A percentile compares a stretch with the other conserved stretches of the same genome.
Evolutionary conservation across 371 early-diverging fungal genomes (phyloP).

Genomic region (Dichotomocladium elegans): DNA sequence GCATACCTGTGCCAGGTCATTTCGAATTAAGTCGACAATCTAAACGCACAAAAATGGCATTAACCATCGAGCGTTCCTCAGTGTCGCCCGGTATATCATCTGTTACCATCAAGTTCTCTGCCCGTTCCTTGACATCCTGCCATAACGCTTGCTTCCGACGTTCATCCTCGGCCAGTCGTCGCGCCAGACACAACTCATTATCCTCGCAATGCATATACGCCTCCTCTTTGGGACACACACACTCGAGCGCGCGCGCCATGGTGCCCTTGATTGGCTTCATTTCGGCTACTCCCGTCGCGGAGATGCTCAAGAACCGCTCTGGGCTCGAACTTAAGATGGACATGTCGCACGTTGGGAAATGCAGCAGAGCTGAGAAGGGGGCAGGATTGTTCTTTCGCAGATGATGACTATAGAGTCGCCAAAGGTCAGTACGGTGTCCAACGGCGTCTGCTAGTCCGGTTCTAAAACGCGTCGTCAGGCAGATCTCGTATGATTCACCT

Average conservation of each 20-base stretch:
- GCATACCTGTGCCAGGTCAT: slow-evolving; percentile 80
- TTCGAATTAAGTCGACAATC: slow-evolving; percentile 96
- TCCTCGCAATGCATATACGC: no score
- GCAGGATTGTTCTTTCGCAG: slow-evolving; percentile 83
- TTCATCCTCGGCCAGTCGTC: slow-evolving; percentile 40
- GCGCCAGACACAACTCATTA: slow-evolving; percentile 28
- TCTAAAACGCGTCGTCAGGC: slow-evolving; percentile 84
- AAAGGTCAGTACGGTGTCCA: slow-evolving; percentile 10
- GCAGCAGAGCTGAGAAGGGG: slow-evolving; percentile 79
- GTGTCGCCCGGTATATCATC: neutral
- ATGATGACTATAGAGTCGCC: slow-evolving; percentile 56
- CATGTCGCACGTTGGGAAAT: slow-evolving; percentile 30
- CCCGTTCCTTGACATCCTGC: slow-evolving; percentile 83
- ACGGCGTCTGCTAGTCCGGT: slow-evolving; percentile 5
- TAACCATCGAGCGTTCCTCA: neutral
- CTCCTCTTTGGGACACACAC: slow-evolving; percentile 27
- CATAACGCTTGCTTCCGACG: slow-evolving; percentile 50
- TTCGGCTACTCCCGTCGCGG: slow-evolving; percentile 54
- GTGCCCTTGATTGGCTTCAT: slow-evolving; percentile 99
- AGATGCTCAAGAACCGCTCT: slow-evolving; percentile 79
- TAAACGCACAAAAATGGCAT: slow-evolving; percentile 17
- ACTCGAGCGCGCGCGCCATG: slow-evolving; percentile 47
- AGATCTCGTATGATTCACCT: slow-evolving; percentile 94
- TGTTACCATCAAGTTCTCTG: slow-evolving; percentile 94
- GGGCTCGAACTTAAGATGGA: slow-evolving; percentile 70